Base-by-base conservation (phyloP, 1,284 basidiomycete genomes). In the Austroboletus niveus region DNA sequence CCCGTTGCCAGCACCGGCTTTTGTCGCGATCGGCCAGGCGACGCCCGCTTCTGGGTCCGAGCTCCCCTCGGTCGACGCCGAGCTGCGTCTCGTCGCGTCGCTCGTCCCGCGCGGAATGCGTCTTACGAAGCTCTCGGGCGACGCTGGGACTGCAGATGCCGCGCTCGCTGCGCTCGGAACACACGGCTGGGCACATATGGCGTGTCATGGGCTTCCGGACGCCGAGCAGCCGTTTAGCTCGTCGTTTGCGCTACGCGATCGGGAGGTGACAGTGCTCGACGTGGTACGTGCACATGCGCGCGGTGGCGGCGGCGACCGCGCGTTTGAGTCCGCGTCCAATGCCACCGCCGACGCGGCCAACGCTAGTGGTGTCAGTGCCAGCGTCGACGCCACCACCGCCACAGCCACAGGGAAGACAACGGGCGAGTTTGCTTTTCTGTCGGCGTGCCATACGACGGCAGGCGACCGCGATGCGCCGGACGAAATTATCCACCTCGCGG, bases 141-240 rank as follows among this genome's bases (percentile, higher is more conserved):
- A 55, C 10, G 48, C 53, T 8, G 48, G 54, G 10, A 56, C 52
- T 5, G 52, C 45, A 0, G 43, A 54, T 2, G 52, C 59, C 8
- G 55, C 58, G 8, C 31, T 51, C 36, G 1, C 42, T 15, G 55
- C 53, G 22, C 47, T 68, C 11, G 36, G 51, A 17, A 49, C 55
- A 7, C 62, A 65, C 40, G 27, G 53, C 0, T 70, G 70, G 61
- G 55, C 50, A 0, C 68, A 72, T 30, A 45, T 72, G 8, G 61
- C 67, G 1, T 71, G 63, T 7, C 69, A 69, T 29, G 70, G 57
- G 0, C 49, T 30, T 0, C 52, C 57, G 5, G 43, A 56, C 27
- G 8, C 36, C 1, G 22, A 53, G 0, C 57, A 61, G 2, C 69
- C 72, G 0, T 69, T 74, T 15, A 58, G 65, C 2, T 61, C 69